Conservation (phyloP, 1,139 yeast species). For the Candida neerlandica region DNA sequence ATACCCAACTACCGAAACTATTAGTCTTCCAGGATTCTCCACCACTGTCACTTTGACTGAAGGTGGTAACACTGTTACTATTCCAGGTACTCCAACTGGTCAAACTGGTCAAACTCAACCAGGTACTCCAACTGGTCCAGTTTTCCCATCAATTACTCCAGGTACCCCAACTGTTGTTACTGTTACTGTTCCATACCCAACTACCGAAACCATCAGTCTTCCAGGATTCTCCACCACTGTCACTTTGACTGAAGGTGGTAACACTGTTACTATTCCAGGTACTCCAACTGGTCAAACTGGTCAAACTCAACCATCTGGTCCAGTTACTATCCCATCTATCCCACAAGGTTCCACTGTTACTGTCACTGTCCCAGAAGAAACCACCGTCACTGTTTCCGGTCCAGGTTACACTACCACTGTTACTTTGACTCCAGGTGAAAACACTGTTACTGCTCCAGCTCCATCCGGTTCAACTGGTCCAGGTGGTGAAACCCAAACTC, state of each 20-base stretch:
- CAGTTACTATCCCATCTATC: neutral
- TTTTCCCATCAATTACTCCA: neutral
- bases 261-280: conserved; percentile 1
- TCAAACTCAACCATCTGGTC: neutral
- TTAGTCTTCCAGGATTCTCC: conserved; percentile 1
- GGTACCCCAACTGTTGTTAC: conserved; percentile 2
- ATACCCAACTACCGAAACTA: conserved; percentile 2
- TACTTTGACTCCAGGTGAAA: conserved; percentile 1
- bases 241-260: conserved; percentile 4
- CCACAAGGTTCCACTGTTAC: neutral
- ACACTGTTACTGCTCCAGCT: neutral
- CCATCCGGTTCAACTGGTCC: neutral
- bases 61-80: conserved; percentile 1
- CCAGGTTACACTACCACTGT: conserved; percentile 5
- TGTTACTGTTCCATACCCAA: conserved; percentile 1
- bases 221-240: conserved; percentile 1
- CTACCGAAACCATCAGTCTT: conserved; percentile 1
- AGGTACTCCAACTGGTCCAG: conserved; percentile 2
- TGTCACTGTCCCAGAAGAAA: neutral
- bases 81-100: neutral
- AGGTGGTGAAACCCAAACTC: too few relatives aligned
- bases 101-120: neutral
- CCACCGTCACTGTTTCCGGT: neutral
- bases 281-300: neutral
- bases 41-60: conserved; percentile 1